Evolutionary conservation across 768 basidiomycete species (phyloP), one percentile per base, ranked within the genome.

Genomic region (Naganishia antarctica): DNA sequence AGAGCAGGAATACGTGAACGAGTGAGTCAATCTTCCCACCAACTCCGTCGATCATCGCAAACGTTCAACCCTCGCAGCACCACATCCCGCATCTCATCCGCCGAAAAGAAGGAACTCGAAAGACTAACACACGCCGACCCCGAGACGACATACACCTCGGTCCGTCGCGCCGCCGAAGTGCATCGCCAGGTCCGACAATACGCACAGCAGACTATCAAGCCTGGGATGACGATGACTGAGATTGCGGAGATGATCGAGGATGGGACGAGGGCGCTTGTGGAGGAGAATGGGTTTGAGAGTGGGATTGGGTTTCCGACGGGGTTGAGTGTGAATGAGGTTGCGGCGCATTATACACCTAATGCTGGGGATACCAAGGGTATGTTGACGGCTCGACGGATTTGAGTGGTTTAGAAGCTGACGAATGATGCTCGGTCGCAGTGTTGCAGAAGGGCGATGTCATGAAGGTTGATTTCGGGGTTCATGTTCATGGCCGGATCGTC

Each of bases 281-380:
- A 98, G 78, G 93, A 89, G 79, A 84, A 86, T 68, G 66, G 66
- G 8, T 37, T 67, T n/a, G 61, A 63, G 53, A 60, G 60, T 21
- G 96, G 96, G 1, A 82, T 99, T 67, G 96, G 92, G 1, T 99
- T 99, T 79, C 96, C 96, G 29, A 98, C 94, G 9, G 96, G 96
- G 40, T 80, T 98, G 68, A 93, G 87, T 78, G 77, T 91, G 69
- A 99, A 99, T 76, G 81, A 96, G 72, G 91, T 91, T 69, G 96
- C 96, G 0, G 96, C 96, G 16, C 96, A 99, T 79, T 99, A 90
- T 76, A 87, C 89, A 4, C 94, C 94, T 11, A 99, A 99, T 76
- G 86, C 92, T 5, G 90, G 91, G 37, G 92, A 94, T 78, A 91
- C 44, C 40, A 47, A 25, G 44, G 62, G 45, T 37, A 28, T 65